A percentile compares a stretch with the other conserved stretches of the same genome.
These are phyloP conservation scores for Talaromyces sp. DNA, from an alignment of 2,329 filamentous ascomycete species.

Conservation along the genomic window DNA sequence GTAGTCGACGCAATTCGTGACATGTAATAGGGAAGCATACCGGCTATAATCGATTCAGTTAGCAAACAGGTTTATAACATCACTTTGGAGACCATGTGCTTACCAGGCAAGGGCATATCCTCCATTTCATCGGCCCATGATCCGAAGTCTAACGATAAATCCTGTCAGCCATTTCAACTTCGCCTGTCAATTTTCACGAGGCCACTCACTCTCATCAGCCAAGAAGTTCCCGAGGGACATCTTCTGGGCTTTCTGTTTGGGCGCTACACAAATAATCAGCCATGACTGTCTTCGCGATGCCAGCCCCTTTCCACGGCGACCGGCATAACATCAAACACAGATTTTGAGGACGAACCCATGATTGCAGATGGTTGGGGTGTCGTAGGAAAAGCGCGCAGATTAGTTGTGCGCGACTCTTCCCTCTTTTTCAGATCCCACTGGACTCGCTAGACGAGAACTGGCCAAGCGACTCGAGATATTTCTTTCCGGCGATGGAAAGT, in stretches of 20 bases:
- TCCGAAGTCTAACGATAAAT: constrained; percentile 58
- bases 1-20: not conserved
- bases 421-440: constrained; percentile 18
- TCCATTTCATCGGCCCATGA: constrained; percentile 99
- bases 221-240: constrained; percentile 98
- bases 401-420: constrained; percentile 40
- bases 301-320: not conserved
- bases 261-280: constrained; percentile 63
- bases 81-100: constrained; percentile 35
- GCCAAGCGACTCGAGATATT: not conserved
- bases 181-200: constrained; percentile 8
- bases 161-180: constrained; percentile 28
- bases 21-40: constrained; percentile 21
- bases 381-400: constrained; percentile 38
- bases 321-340: not conserved
- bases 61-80: constrained; percentile 9
- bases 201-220: constrained; percentile 75
- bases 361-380: constrained; percentile 50
- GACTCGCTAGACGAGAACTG: constrained; percentile 8
- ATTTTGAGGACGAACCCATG: constrained; percentile 49
- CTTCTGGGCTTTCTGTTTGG: constrained; percentile 92
- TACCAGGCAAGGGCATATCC: constrained; percentile 71
- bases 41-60: constrained; percentile 24
- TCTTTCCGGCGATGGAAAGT: not conserved
- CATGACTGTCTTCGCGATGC: constrained; percentile 21